phyloP scores from a whole-genome alignment of 768 basidiomycete species.

The Kondoa subrosea region DNA sequence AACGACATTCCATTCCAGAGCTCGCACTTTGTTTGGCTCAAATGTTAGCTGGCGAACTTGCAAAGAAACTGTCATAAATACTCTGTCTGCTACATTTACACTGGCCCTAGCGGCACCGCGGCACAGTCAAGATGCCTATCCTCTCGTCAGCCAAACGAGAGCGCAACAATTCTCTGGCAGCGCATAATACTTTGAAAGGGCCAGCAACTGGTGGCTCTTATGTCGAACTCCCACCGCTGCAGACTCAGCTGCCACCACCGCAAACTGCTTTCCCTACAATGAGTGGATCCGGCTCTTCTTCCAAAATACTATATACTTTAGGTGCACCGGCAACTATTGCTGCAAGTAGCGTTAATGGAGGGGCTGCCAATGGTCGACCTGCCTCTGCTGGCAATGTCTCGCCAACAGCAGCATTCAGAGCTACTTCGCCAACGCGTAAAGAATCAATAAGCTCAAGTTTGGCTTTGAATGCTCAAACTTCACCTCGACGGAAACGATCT shows the following conservation, averaged over 20 bases:
- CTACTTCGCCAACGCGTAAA: too few species aligned
- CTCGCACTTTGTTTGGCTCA: too few species aligned
- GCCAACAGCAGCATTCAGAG: too few species aligned
- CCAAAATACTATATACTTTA: constrained; percentile 1
- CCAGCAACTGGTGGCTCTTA: background rate
- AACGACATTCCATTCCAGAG: too few species aligned
- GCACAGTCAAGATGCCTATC: background rate
- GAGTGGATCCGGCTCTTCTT: background rate
- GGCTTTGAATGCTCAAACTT: too few species aligned
- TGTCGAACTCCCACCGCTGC: background rate
- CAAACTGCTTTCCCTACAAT: background rate
- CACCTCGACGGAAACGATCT: background rate
- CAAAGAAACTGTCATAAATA: too few species aligned
- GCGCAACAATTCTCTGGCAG: background rate
- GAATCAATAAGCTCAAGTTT: too few species aligned
- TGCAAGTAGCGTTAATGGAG: background rate
- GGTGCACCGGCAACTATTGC: background rate
- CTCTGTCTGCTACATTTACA: too few species aligned
- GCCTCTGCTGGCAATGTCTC: too few species aligned
- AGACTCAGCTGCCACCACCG: background rate
- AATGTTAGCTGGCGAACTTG: too few species aligned
- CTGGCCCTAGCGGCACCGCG: too few species aligned
- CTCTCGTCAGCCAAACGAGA: background rate
- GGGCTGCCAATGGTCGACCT: too few species aligned
- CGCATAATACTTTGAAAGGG: background rate